Conservation (phyloP, 148 eudicot genomes). For the Rhododendron kiyosumense region DNA sequence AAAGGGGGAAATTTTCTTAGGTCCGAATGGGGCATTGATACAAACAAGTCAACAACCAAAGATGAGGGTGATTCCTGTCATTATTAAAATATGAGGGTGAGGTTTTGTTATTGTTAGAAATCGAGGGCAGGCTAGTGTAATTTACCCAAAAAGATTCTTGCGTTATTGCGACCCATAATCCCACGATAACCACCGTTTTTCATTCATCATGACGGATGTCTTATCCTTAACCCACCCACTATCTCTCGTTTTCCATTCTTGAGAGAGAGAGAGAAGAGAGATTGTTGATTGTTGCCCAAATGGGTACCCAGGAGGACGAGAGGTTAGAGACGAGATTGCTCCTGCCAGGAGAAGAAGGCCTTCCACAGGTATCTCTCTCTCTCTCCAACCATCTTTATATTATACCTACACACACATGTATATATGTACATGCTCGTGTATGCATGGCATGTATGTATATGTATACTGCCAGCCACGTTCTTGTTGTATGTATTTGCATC, state of each 20-base stretch:
- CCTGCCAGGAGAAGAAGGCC: not conserved
- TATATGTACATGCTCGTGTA: not conserved
- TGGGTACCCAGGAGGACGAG: slow-evolving; percentile 6
- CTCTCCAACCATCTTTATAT: too few species aligned
- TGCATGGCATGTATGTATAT: not conserved
- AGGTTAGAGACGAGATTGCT: slow-evolving; percentile 6
- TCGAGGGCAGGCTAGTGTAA: not conserved
- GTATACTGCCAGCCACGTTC: not conserved
- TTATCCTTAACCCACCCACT: not conserved
- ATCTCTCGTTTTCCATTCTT: not conserved
- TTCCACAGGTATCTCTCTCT: not conserved
- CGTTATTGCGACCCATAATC: not conserved
- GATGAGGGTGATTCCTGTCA: not conserved
- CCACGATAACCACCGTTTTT: not conserved
- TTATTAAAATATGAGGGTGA: not conserved
- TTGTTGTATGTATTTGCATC: not conserved
- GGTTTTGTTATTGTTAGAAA: not conserved
- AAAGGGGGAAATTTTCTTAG: too few species aligned
- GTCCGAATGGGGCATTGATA: too few species aligned
- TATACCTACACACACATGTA: not conserved
- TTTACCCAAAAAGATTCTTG: not conserved
- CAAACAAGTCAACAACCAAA: not conserved
- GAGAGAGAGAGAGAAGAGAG: not conserved
- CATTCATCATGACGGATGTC: not conserved
- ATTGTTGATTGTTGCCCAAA: not conserved